phyloP scores from a whole-genome alignment of 257 asterid species.

The Cynanchum wilfordii region DNA sequence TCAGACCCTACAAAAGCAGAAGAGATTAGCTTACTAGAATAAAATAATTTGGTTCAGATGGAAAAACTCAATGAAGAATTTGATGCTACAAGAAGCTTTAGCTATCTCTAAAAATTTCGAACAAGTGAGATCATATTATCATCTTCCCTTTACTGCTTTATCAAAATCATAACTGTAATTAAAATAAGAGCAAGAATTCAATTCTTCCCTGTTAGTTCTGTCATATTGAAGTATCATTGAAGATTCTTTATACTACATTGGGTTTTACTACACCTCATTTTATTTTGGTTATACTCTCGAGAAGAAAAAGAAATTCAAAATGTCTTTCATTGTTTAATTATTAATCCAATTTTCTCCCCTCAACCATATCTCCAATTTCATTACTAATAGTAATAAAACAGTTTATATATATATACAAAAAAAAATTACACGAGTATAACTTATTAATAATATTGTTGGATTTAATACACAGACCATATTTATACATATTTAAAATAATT shows the following conservation, averaged over 20 bases:
- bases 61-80: conserved; percentile 62
- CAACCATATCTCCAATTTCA: no score
- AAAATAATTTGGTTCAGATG: conserved; percentile 37
- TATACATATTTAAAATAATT: no score
- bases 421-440: no score
- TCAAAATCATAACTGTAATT: background rate
- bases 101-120: conserved; percentile 77
- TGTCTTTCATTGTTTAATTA: no score
- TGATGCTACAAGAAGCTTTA: conserved; percentile 94
- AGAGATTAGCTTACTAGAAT: conserved; percentile 45
- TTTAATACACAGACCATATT: no score
- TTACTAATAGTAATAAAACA: no score
- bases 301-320: no score
- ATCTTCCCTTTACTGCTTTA: background rate
- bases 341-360: no score
- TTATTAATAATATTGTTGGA: no score
- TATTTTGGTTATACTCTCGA: no score
- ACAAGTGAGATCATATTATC: conserved; percentile 34
- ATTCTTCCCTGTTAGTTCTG: background rate
- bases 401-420: no score
- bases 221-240: background rate
- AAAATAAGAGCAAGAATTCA: background rate
- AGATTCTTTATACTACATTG: background rate
- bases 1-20: conserved; percentile 84
- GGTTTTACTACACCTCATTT: no score